Evolutionary conservation across 108 stramenopile genomes (phyloP), one percentile per base, ranked within the genome.

Genomic region (Cyclotella choctawhatcheeana): DNA sequence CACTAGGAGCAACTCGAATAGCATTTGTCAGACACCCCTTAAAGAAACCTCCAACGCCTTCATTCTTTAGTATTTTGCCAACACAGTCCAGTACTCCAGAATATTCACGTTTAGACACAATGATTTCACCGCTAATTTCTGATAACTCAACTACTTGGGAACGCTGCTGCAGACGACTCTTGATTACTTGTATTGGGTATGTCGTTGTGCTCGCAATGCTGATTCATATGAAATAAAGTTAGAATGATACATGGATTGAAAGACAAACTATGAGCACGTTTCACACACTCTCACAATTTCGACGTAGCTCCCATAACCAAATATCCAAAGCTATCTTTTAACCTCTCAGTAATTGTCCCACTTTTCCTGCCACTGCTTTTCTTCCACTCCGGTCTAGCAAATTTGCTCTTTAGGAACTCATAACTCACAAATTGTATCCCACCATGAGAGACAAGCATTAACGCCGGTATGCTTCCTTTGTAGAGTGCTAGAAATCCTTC

Each of bases 381-480:
- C 63, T 79, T 60, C 27, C 18, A 82, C 35, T 66, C 34, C 47
- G 53, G 0, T 52, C 54, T 24, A 22, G 77, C 86, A 62, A 92
- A 90, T 32, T 80, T 82, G 17, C 84, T 81, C 58, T 95, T 96
- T 20, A 99, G 82, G 77, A 89, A 92, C 73, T 99, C 98, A 81
- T 99, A 99, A 0, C 88, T 86, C 10, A 93, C 94, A 80, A 98
- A 98, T 79, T 99, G 99, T 54, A 99, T 85, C 18, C 94, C 97
- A 51, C 99, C 99, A 73, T 99, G 97, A 53, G 96, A 96, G 27
- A 94, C 94, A 31, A 99, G 77, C 64, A 98, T 55, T 29, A 99
- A 73, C 20, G 98, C 97, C 3, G 98, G 97, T 29, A 95, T 79
- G 30, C 93, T 66, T 48, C 99, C 99, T 25, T 90, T 93, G 83